A percentile compares a stretch with the other conserved stretches of the same genome.
phyloP scores from a whole-genome alignment of 441 rosid genomes.

The Erodium moschatum region DNA sequence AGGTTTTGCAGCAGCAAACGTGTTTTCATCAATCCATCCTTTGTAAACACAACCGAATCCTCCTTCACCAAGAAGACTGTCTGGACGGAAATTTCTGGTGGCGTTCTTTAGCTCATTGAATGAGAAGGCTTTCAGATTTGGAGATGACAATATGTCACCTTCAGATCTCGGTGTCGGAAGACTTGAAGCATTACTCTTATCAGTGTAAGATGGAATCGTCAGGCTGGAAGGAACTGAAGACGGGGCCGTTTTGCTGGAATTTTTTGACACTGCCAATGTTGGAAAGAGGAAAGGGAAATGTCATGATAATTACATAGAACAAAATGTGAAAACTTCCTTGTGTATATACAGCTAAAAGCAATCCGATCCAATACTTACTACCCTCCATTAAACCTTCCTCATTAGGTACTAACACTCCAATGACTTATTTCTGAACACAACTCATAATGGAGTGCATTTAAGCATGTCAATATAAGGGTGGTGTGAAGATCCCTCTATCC shows the following conservation, averaged over 20 bases:
- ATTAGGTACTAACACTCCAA: no score
- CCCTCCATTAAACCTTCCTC: background rate
- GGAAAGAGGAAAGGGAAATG: conserved; percentile 17
- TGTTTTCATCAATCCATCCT: conserved; percentile 47
- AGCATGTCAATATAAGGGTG: no score
- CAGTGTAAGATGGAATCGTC: conserved; percentile 45
- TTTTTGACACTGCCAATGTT: conserved; percentile 46
- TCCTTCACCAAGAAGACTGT: conserved; percentile 52
- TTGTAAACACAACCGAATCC: conserved; percentile 55
- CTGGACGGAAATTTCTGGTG: conserved; percentile 40
- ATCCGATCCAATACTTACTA: conserved; percentile 4
- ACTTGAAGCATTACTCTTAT: conserved; percentile 37
- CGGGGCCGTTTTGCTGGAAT: conserved; percentile 43
- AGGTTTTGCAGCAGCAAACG: conserved; percentile 41
- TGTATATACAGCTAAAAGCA: background rate
- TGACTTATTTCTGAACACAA: no score
- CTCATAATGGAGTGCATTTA: no score
- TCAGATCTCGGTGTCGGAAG: conserved; percentile 43
- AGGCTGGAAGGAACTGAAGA: conserved; percentile 47
- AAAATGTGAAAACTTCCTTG: conserved; percentile 5
- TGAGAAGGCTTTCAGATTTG: conserved; percentile 39
- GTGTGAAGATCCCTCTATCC: background rate
- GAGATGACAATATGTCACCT: conserved; percentile 26
- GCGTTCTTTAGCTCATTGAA: conserved; percentile 47
- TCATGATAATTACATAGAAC: no score